Evolutionary conservation across 441 rosid species (phyloP).

Genomic region (Adansonia gregorii): DNA sequence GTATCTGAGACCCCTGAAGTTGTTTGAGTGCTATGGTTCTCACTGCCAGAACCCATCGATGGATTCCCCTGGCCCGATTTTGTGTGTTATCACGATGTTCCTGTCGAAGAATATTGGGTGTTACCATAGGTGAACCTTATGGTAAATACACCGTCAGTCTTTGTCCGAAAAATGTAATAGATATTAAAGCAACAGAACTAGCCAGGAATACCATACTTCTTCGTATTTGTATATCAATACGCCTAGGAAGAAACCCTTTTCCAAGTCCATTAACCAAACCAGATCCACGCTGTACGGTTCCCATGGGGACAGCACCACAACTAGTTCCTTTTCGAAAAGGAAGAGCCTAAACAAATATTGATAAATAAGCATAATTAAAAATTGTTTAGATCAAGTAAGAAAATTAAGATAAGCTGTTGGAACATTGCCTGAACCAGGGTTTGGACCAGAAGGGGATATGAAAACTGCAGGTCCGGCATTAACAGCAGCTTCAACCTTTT

Average conservation of each 20-base stretch:
- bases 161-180: neutral
- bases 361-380: slow-evolving; percentile 31
- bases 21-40: slow-evolving; percentile 40
- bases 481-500: slow-evolving; percentile 53
- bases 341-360: slow-evolving; percentile 53
- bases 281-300: slow-evolving; percentile 53
- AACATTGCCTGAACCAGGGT: slow-evolving; percentile 77
- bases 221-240: slow-evolving; percentile 79
- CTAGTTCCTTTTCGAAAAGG: slow-evolving; percentile 62
- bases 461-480: slow-evolving; percentile 83
- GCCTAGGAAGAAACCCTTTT: slow-evolving; percentile 63
- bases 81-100: slow-evolving; percentile 48
- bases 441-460: slow-evolving; percentile 68
- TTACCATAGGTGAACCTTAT: slow-evolving; percentile 48
- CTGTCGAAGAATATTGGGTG: slow-evolving; percentile 43
- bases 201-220: slow-evolving; percentile 47
- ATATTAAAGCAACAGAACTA: neutral
- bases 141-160: slow-evolving; percentile 13
- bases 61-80: slow-evolving; percentile 45
- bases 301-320: slow-evolving; percentile 55
- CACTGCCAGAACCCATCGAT: slow-evolving; percentile 39
- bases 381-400: neutral
- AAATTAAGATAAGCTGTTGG: slow-evolving; percentile 12
- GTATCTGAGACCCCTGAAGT: slow-evolving; percentile 45
- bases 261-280: slow-evolving; percentile 56